Percentiles rank a stretch among this genome's conserved stretches.
phyloP scores from a whole-genome alignment of 202 grass and related monocot genomes.

The Cymbopogon flexuosus region DNA sequence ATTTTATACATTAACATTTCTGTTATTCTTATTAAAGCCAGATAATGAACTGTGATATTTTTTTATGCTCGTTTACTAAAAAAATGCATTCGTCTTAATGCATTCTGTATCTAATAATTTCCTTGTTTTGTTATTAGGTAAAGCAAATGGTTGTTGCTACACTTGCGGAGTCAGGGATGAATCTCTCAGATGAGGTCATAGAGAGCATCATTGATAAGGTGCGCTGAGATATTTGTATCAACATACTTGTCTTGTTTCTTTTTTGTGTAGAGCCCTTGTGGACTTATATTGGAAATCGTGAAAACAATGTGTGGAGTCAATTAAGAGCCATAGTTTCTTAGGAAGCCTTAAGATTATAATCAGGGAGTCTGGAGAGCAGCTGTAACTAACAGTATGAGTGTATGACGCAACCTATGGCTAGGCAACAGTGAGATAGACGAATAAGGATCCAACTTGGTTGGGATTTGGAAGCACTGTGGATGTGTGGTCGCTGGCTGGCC shows the following conservation, averaged over 20 bases:
- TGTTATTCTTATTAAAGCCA: not conserved
- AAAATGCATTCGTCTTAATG: not conserved
- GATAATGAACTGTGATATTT: not conserved
- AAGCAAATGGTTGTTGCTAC: conserved; percentile 98
- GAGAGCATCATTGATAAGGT: conserved; percentile 98
- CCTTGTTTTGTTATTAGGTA: conserved; percentile 46
- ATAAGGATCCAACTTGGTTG: not conserved
- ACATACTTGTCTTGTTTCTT: not conserved
- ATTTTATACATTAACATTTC: not conserved
- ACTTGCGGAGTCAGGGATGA: conserved; percentile 91
- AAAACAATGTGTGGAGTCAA: not conserved
- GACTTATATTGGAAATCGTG: not conserved
- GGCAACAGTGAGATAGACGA: not conserved
- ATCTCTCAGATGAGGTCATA: conserved; percentile 68
- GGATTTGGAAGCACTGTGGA: not conserved
- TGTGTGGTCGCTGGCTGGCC: not conserved
- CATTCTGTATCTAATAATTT: conserved; percentile 7
- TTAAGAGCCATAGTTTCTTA: not conserved
- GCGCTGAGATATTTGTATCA: conserved; percentile 4
- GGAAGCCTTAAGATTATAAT: not conserved
- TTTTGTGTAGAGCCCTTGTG: not conserved
- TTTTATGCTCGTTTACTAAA: not conserved
- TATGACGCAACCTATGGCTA: not conserved
- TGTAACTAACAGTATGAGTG: not conserved
- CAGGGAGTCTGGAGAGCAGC: not conserved